Base-by-base conservation (phyloP, 768 basidiomycete species). In the Calvatia gigantea region DNA sequence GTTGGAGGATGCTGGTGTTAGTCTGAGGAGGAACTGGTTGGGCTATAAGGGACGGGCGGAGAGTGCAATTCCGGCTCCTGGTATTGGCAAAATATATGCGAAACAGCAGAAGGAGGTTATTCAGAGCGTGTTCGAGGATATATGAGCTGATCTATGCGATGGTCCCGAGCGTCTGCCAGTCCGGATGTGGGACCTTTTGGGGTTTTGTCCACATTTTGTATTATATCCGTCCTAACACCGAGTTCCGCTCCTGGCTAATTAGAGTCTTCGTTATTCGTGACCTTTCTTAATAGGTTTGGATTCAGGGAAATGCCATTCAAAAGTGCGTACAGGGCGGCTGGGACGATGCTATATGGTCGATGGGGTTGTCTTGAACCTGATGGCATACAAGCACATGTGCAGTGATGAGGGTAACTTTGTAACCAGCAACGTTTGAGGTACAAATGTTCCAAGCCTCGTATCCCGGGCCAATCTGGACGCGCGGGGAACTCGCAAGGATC, bases 31-130 rank as follows among this genome's bases (percentile, higher is more conserved):
- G 64, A 58, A 49, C 27, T 47, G 48, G 31, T 52, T 90, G 44
- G 65, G 58, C 56, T 93, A 86, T 67, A 64, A 72, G n/a, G 91
- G 93, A 2, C 73, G 93, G 63, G 76, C 70, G 58, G 84, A 85
- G 71, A 86, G 83, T 62, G 82, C 88, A 15, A 72, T 94, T 28
- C 88, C 90, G 39, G 94, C 83, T 6, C 86, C 89, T 17, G 93
- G 89, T 0, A 82, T 86, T 57, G 86, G 87, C 49, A 81, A 75
- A 62, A 66, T 86, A 41, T 91, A 93, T 70, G 73, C 73, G 50
- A 70, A 50, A 21, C 88, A 94, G 68, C 87, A 90, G 70, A 74
- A 73, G 63, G 76, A 65, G 43, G 73, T 94, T 19, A 49, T 91
- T 12, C 79, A 80, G 32, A 71, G 73, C 19, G 82, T 81, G 2